phyloP scores from a whole-genome alignment of 371 early-diverging fungal genomes.

The Actinomortierella ambigua region DNA sequence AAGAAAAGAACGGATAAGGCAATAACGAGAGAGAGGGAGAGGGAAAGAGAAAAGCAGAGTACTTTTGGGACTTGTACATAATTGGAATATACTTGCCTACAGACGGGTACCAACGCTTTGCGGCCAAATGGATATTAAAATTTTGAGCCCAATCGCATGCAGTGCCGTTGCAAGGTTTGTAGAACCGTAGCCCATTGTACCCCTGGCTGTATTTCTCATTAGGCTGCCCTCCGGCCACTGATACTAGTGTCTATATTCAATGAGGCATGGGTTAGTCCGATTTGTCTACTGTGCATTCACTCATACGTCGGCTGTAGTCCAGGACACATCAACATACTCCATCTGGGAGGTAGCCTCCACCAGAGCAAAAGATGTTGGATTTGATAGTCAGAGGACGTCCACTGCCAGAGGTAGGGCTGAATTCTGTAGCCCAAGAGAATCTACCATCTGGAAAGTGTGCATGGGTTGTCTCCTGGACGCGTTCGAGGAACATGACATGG shows the following conservation, averaged over 20 bases:
- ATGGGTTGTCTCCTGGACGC: slow-evolving; percentile 27
- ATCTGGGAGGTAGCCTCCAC: slow-evolving; percentile 57
- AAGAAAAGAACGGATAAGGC: not conserved
- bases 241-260: slow-evolving; percentile 13
- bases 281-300: too few relatives aligned
- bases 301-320: too few relatives aligned
- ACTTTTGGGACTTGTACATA: not conserved
- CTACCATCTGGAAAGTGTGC: slow-evolving; percentile 19
- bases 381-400: slow-evolving; percentile 54
- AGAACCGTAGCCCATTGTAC: slow-evolving; percentile 59
- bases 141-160: slow-evolving; percentile 42
- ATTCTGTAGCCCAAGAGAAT: slow-evolving; percentile 58
- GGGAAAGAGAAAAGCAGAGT: not conserved
- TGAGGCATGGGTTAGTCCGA: too few relatives aligned
- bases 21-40: not conserved
- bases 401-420: slow-evolving; percentile 51
- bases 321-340: slow-evolving; percentile 33
- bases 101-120: slow-evolving; percentile 67
- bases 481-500: slow-evolving; percentile 36
- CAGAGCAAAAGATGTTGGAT: slow-evolving; percentile 67
- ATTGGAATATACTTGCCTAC: slow-evolving; percentile 35
- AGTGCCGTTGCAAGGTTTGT: slow-evolving; percentile 54
- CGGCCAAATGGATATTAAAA: slow-evolving; percentile 31
- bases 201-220: slow-evolving; percentile 48
- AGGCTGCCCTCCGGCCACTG: slow-evolving; percentile 43